Percentiles rank a stretch among this genome's conserved stretches.
Evolutionary conservation across 2,329 filamentous ascomycete species (phyloP).

Genomic region (Periconia sp.): DNA sequence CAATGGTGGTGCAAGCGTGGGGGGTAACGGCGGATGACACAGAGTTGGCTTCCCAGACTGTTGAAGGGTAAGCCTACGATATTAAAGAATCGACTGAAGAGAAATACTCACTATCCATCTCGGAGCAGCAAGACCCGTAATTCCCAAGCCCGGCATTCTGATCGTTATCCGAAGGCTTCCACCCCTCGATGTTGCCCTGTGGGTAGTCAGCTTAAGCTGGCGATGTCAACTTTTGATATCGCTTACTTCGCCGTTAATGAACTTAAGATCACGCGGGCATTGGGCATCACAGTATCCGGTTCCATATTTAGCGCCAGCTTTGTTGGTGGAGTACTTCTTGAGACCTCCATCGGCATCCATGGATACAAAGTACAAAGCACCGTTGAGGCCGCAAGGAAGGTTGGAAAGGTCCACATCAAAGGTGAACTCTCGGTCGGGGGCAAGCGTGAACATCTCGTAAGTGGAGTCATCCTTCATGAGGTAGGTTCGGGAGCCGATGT

Average conservation of each 20-base stretch:
- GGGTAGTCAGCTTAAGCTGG: no score
- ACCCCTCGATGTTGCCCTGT: conserved; percentile 56
- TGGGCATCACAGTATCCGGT: conserved; percentile 54
- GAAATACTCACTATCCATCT: conserved; percentile 55
- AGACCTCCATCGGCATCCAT: conserved; percentile 64
- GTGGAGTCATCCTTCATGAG: conserved; percentile 27
- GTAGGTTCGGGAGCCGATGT: conserved; percentile 34
- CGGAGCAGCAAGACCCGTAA: conserved; percentile 63
- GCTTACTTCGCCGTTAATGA: conserved; percentile 48
- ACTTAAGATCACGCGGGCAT: conserved; percentile 47
- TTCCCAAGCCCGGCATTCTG: conserved; percentile 52
- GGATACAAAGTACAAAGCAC: conserved; percentile 64
- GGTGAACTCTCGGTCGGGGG: conserved; percentile 28
- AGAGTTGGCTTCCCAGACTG: conserved; percentile 65
- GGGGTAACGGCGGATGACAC: conserved; percentile 63
- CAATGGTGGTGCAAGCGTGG: conserved; percentile 57
- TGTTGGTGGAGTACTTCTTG: conserved; percentile 47
- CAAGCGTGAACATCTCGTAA: conserved; percentile 30
- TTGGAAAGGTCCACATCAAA: conserved; percentile 51
- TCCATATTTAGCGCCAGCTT: conserved; percentile 54
- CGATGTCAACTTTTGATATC: not conserved
- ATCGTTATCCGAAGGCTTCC: conserved; percentile 53
- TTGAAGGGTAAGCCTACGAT: conserved; percentile 10
- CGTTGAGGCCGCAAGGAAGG: conserved; percentile 67
- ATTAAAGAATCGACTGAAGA: not conserved